Evolutionary conservation across 2,329 filamentous ascomycete genomes (phyloP), one percentile per base, ranked within the genome.

Genomic region (Pyrenochaeta sp.): DNA sequence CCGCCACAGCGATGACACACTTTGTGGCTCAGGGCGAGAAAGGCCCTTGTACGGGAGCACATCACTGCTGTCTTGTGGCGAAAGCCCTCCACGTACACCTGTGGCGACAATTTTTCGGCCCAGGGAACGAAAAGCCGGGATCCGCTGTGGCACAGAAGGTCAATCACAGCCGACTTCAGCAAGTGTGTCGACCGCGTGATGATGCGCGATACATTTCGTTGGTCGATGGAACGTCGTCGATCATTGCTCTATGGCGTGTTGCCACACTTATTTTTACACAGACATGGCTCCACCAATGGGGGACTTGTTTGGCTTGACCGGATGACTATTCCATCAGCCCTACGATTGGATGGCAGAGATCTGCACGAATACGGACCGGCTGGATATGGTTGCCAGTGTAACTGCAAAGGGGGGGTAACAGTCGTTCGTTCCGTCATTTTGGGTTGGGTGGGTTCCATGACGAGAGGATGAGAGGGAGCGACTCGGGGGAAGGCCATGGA

Each of bases 221-320:
- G 35, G 59, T 63, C 60, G 58, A 63, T 53, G 51, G 43, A 52
- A 44, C 51, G 55, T 57, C 57, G 57, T 61, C 49, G 58, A 61
- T 51, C 51, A 27, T 49, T 33, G 43, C 46, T 50, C 50, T 56
- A 51, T 50, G 57, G 53, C 47, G 32, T 52, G 27, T 68, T 65
- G 71, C 69, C 71, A 73, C 71, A 69, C 45, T 68, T 72, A 68
- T 67, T 68, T 66, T 66, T 69, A 66, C 53, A 58, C 52, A 47
- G 37, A 42, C 40, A 39, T 45, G 36, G 50, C 51, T 57, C 51
- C 51, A 45, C 45, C 51, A 51, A 60, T 63, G 56, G 60, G 39
- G 52, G 49, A 49, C 56, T 64, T 61, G 58, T 56, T 42, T 36
- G 21, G 36, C 35, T 49, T 37, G 21, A 50, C 44, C 53, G 58